Base-by-base conservation (phyloP, 2,329 filamentous ascomycete genomes). In the Stachybotrys echinatus region DNA sequence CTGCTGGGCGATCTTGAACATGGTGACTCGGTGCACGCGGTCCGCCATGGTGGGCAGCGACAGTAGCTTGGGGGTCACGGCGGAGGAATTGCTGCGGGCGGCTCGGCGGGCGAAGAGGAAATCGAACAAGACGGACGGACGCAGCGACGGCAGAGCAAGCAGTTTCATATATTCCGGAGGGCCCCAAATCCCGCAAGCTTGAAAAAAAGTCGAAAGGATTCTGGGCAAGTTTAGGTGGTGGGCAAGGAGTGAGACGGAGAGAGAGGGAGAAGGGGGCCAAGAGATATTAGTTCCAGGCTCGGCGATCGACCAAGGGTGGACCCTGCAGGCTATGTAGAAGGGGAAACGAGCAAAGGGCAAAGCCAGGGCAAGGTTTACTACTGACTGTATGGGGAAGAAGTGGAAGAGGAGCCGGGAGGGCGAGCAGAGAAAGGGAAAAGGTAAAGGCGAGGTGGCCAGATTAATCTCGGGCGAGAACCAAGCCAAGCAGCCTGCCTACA, bases 1-100 rank as follows among this genome's bases (percentile, higher is more conserved):
- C 21, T 57, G 54, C 3, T 57, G 55, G 21, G 63, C 60, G 6
- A 72, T 63, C 52, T 72, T 71, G 61, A 71, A 72, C 2, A 71
- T 59, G 3, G 69, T 72, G 8, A 72, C 57, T 18, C 68, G 58
- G 12, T 61, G 60, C 19, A 61, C 49, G 45, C 49, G 23, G 12
- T 51, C 51, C 3, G 55, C 39, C 55, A 58, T 58, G 31, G 18
- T 50, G 21, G 43, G 12, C 23, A 23, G n/a, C 23, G 12, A 12
- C 21, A 21, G 20, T 23, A n/a, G 23, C 3, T 14, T 14, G 14
- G 38, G n/a, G n/a, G n/a, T 20, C 8, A 40, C 17, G 43, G 14
- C 43, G 22, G 43, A 31, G n/a, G 23, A 45, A 45, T 44, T 44
- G 8, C 19, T 21, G 21, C 6, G 20, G 22, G 12, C 12, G 8